Base-by-base conservation (phyloP, 2,329 filamentous ascomycete species). In the Fusarium sp. region DNA sequence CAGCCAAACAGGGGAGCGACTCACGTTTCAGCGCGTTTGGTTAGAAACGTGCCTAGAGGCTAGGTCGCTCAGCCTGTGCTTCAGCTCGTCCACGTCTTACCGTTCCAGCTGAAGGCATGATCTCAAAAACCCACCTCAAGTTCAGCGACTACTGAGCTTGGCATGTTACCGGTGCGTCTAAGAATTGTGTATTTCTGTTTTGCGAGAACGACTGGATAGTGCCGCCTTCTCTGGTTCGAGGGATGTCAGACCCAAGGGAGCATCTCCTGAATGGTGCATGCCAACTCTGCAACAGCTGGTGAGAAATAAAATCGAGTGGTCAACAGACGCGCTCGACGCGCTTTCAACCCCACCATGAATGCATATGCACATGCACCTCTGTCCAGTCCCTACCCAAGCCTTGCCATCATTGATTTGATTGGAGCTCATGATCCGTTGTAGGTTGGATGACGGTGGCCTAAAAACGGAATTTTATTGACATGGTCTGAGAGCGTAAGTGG, bases 11-110 rank as follows among this genome's bases (percentile, higher is more conserved):
- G 61, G 72, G 70, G 65, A 71, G 68, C 67, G 69, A 74, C 72
- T 74, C 72, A 73, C 71, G 72, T 74, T 74, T 74, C 72, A 74
- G 72, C 71, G 71, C 72, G 70, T 59, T 61, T 62, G 59, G 67
- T 45, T 50, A 65, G 67, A 59, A 70, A 68, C 51, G 51, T 46
- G 44, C n/a, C 35, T 37, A 37, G n/a, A 17, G 44, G 9, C 35
- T 37, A 37, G n/a, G 35, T 58, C 69, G 61, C 60, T 62, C 49
- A 35, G 62, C 41, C 57, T 46, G 49, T 49, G 56, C 63, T 58
- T 64, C 56, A 41, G 65, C 46, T 62, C 25, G 48, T 59, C 41
- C 46, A 56, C 27, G 37, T 48, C 62, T 56, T 54, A 56, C 48
- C 37, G 49, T 56, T 63, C 58, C 65, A 67, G 62, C 65, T 67